Evolutionary conservation across 345 rosid genomes (phyloP).

Genomic region (Erodium maritimum): DNA sequence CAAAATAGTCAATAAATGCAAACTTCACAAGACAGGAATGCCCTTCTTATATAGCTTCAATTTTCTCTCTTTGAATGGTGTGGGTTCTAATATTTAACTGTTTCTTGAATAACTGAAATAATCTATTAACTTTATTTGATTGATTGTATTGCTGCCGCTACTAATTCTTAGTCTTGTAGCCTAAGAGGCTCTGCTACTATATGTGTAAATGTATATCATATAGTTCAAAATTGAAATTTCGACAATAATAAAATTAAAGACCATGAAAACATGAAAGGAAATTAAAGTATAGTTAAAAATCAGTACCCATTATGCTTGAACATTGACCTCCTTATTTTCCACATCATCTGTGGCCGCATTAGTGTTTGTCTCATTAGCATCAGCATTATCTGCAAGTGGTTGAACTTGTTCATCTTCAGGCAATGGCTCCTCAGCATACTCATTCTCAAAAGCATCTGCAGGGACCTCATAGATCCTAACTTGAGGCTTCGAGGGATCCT

Average conservation of each 20-base stretch:
- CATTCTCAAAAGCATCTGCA: constrained; percentile 93
- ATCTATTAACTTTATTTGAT: no score
- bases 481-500: constrained; percentile 91
- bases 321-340: constrained; percentile 40
- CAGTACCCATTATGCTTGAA: constrained; percentile 37
- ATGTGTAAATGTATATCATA: no score
- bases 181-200: no score
- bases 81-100: no score
- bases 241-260: background rate
- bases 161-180: no score
- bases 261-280: background rate
- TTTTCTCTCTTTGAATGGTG: no score
- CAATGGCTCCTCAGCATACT: constrained; percentile 87
- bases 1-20: no score
- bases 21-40: no score
- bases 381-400: constrained; percentile 55
- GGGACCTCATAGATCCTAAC: constrained; percentile 96
- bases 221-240: background rate
- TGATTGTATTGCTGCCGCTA: no score
- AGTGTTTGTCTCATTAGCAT: constrained; percentile 36
- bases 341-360: constrained; percentile 30
- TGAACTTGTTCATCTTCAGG: constrained; percentile 84
- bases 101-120: no score
- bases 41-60: no score
- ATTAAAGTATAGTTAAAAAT: background rate